Base-by-base conservation (phyloP, 2,329 filamentous ascomycete genomes). In the Colletotrichum gigasporum region DNA sequence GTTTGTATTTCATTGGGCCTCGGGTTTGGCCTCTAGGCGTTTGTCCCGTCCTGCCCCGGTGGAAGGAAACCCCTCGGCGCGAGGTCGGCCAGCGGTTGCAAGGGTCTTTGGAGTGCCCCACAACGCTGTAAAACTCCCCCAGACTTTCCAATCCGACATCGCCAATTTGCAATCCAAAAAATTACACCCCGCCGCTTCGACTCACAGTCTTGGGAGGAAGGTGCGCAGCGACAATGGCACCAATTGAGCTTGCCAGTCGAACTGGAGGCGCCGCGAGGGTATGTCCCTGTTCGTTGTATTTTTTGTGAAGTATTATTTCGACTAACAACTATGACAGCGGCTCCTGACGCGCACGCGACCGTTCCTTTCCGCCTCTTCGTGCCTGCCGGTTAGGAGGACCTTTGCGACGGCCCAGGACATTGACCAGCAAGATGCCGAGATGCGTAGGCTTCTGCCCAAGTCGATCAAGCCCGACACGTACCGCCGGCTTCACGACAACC, bases 401-500 rank as follows among this genome's bases (percentile, higher is more conserved):
- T 67, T 68, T 34, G 66, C 66, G 37, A 66, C 65, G 26, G 59
- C 66, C 26, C 66, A 67, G 35, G 58, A 66, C 63, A 45, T 67
- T 37, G 58, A 66, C n/a, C 58, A 67, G 63, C 69, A 73, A 61
- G 72, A 74, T 74, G 76, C 68, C 73, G 73, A 68, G 68, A 72
- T 66, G 71, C 64, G 52, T 41, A 66, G 48, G 30, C 63, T 65
- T 55, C 74, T 68, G 67, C 69, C 73, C 63, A 74, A 76, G 57
- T 73, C 78, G 11, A 80, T 86, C 52, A 68, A 68, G 41, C 82
- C 85, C 16, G 92, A 93, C 47, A 92, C 92, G 26, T 97, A 97
- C 79, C 85, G 90, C 71, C 94, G 90, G 78, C 91, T 97, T 53
- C 85, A 94, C 74, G 86, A 85, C 73, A 92, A 90, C 71, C 90